Evolutionary conservation across 805 yeast species (phyloP), one percentile per base, ranked within the genome.

Genomic region (Ogataea pignaliae): DNA sequence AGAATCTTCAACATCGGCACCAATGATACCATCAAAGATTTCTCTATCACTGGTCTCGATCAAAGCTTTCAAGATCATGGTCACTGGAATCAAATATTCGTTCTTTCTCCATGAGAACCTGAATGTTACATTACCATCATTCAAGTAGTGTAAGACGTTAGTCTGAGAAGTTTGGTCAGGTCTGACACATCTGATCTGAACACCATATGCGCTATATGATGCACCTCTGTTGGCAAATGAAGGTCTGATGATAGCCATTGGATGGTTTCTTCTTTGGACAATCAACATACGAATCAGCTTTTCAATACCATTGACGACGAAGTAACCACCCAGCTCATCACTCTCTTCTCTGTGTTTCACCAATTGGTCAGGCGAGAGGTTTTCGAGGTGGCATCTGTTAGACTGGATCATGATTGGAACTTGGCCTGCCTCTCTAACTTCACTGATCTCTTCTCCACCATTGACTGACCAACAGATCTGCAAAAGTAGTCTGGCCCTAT

Each of bases 111-210:
- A 93, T 6, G 97, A 86, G 63, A 93, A 93, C 63, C 99, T 78
- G 73, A 93, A 88, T 2, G 97, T 90, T 44, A 90, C 96, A 59
- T 86, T 91, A 69, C 99, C 99, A 60, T 93, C 97, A 57, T 79
- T 85, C 59, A 93, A 77, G 64, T 93, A 93, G 66, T 93, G 99
- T 62, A 93, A 73, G n/a, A 90, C 98, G 61, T 91, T 93, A 5
- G 98, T 89, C 69, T 90, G 97, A 16, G 99, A 90, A 15, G 97
- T 86, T 71, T 93, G 98, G 68, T 93, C 99, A 3, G 96, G 95
- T 63, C 99, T 81, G 2, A 89, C 97, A 49, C 85, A 80, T 70
- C 99, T 81, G 49, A 93, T 85, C 71, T 90, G 97, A 49, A 93
- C 81, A 82, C 99, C 99, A 55, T 68, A 93, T 47, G 82, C 81